Conservation (phyloP, 2,329 filamentous ascomycete species). For the Sporothrix dimorphospora region DNA sequence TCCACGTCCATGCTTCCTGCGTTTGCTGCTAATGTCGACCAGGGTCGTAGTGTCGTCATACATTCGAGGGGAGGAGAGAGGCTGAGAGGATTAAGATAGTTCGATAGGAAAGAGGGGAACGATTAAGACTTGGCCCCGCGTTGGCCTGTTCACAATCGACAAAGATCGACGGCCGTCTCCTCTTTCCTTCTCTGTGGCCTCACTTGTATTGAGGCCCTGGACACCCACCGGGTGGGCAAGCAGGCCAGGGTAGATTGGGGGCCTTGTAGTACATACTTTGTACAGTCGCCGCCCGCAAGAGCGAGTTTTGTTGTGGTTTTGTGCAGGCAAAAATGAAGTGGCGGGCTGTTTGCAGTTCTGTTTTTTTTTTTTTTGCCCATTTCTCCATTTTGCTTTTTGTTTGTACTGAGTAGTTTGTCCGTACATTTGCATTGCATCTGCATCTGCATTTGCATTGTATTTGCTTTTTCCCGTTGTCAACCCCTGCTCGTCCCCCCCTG, state of each 20-base stretch:
- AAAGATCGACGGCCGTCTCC: neutral
- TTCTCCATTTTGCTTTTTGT: neutral
- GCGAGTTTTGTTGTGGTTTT: neutral
- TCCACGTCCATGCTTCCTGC: constrained; percentile 2
- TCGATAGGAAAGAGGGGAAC: neutral
- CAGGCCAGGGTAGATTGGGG: neutral
- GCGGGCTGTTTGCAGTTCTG: neutral
- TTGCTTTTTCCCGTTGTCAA: neutral
- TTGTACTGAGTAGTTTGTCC: no score
- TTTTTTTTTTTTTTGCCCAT: neutral
- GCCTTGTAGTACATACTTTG: neutral
- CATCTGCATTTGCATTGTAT: no score
- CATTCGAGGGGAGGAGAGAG: neutral
- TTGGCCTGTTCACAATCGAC: constrained; percentile 9
- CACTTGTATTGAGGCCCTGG: neutral
- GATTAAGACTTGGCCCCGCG: neutral
- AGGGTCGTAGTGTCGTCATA: constrained; percentile 20
- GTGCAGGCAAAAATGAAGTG: neutral
- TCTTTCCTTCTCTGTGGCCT: neutral
- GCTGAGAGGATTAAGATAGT: neutral
- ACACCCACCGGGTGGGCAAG: neutral
- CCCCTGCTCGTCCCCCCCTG: neutral
- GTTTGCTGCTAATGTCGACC: neutral
- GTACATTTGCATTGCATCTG: no score
- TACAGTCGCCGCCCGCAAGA: neutral